Base-by-base conservation (phyloP, 495 filamentous ascomycete species). In the Lasiosphaeria miniovina region DNA sequence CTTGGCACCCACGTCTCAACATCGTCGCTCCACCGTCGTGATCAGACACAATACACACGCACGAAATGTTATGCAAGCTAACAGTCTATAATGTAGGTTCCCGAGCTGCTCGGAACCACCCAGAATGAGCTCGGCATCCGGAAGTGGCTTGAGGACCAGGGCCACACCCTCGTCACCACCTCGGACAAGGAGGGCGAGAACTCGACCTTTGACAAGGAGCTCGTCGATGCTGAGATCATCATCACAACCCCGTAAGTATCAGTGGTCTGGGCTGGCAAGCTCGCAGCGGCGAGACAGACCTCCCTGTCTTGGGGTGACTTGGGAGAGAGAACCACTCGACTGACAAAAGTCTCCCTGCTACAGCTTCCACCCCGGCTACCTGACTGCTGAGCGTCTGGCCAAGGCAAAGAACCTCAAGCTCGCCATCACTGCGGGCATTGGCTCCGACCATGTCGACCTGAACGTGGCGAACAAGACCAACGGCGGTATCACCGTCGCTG, bases 401-500 rank as follows among this genome's bases (percentile, higher is more conserved):
- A 96, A 94, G 81, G 94, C 94, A 62, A 97, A 98, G 89, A 97
- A 98, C 41, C 89, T 98, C 68, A 98, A 97, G 85, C 81, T 95
- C 57, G 93, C 93, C 67, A 76, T 98, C 76, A 98, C 94, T 46
- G 94, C 94, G 62, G 94, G 94, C 80, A 95, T 98, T 73, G 94
- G 94, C 58, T 97, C 93, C 46, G 94, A 98, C 78, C 94, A 98
- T 76, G 88, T 98, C 70, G 94, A 98, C 80, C 86, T 98, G 45
- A 86, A 97, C 73, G 93, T 89, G 52, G 94, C 94, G 70, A 98
- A 98, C 88, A 90, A 87, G 80, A 97, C 93, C 75, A 98, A 98
- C 75, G 94, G 94, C 68, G 94, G 94, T 74, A 80, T 98, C 77
- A 98, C 92, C 61, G 94, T 98, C 52, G 92, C 91, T 57, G 94